Conservation (phyloP, 768 basidiomycete genomes). For the Floccularia luteovirens region DNA sequence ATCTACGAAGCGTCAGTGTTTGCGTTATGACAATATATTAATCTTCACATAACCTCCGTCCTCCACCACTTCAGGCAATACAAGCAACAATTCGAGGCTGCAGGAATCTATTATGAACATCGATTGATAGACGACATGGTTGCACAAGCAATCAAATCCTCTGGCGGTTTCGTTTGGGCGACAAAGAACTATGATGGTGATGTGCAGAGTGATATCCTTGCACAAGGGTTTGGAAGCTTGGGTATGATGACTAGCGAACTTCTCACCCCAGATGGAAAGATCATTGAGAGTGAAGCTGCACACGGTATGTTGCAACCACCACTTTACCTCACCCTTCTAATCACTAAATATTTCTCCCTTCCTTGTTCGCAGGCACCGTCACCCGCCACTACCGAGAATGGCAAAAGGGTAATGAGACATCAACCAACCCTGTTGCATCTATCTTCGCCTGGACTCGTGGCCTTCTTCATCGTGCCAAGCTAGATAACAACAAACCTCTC, state of each 20-base stretch:
- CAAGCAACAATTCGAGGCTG: constrained; percentile 59
- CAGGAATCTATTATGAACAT: constrained; percentile 89
- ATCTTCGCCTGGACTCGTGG: constrained; percentile 99
- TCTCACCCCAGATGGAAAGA: constrained; percentile 88
- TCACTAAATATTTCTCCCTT: constrained; percentile 1
- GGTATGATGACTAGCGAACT: constrained; percentile 99
- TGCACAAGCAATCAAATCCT: constrained; percentile 94
- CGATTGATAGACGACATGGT: constrained; percentile 98
- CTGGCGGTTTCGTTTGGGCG: constrained; percentile 84
- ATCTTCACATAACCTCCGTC: background rate
- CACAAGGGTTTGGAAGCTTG: constrained; percentile 92
- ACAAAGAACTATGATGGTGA: constrained; percentile 81
- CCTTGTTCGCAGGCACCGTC: constrained; percentile 56
- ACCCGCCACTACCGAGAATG: constrained; percentile 96
- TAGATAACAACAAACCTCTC: constrained; percentile 77
- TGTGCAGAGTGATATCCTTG: constrained; percentile 88
- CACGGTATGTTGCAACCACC: constrained; percentile 47
- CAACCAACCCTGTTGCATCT: constrained; percentile 96
- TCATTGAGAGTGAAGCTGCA: constrained; percentile 94
- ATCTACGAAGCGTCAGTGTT: constrained; percentile 67
- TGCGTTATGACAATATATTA: background rate
- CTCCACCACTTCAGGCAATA: constrained; percentile 38
- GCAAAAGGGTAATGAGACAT: constrained; percentile 96
- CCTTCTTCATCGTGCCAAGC: constrained; percentile 84
- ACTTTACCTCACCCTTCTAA: background rate